Conservation (phyloP, 768 basidiomycete species). For the Phaeotremella skinneri region DNA sequence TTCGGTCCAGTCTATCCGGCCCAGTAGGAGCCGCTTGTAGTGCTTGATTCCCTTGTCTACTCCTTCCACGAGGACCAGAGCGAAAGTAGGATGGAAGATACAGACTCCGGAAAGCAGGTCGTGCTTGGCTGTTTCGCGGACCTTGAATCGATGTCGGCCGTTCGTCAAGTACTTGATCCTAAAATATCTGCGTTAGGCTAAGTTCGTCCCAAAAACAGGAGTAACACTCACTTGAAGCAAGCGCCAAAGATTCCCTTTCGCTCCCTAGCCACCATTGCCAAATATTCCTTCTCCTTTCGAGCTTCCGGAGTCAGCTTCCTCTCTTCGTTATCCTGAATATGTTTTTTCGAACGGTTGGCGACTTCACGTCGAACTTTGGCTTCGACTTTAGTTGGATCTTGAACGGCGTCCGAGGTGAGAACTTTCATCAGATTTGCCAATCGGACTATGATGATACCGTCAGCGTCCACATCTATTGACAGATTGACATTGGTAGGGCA, state of each 20-base stretch:
- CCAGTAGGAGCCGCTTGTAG: conserved; percentile 81
- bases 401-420: conserved; percentile 89
- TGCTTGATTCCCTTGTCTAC: conserved; percentile 76
- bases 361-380: conserved; percentile 92
- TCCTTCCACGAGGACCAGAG: conserved; percentile 90
- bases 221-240: conserved; percentile 76
- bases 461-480: not conserved
- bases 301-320: conserved; percentile 91
- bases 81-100: conserved; percentile 85
- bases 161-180: conserved; percentile 87
- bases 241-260: conserved; percentile 77
- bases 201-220: conserved; percentile 1
- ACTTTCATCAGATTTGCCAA: conserved; percentile 97
- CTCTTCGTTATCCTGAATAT: conserved; percentile 90
- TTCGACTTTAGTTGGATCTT: conserved; percentile 96
- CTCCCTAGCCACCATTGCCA: conserved; percentile 82
- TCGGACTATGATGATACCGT: conserved; percentile 61
- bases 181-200: conserved; percentile 1
- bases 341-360: conserved; percentile 77
- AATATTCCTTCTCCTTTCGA: conserved; percentile 77
- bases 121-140: conserved; percentile 93
- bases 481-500: not conserved
- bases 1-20: conserved; percentile 92
- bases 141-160: conserved; percentile 91
- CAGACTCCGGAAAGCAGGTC: conserved; percentile 80